Evolutionary conservation across 805 yeast species (phyloP), one percentile per base, ranked within the genome.

Genomic region (Candida bentonensis): DNA sequence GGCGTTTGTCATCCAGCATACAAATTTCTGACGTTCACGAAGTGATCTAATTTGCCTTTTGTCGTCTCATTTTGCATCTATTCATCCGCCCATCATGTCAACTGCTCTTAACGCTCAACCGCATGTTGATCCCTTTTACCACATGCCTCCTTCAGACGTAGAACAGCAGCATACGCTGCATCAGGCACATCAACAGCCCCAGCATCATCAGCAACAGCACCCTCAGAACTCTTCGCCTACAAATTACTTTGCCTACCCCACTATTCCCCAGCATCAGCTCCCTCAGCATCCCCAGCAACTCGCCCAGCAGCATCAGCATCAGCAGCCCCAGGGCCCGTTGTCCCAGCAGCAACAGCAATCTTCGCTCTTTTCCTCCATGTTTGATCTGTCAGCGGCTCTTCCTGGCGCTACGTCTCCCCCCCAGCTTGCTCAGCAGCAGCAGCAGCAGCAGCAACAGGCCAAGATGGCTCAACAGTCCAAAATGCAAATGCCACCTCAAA

Each of bases 251-350:
- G 36, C 17, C 36, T 30, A 30, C 20, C 36, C 36, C 17, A 9
- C n/a, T 11, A 9, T 17, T 15, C 44, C 30, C 21, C 40, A 22
- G 27, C 47, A 26, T 23, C 43, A 26, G 41, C 45, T 3, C 7
- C 22, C 23, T 3, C 47, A 45, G 41, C 41, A 40, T 2, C 42
- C 3, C 13, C 42, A 23, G 15, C 42, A 23, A n/a, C 44, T 4
- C 36, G 5, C 21, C 22, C 30, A 11, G 42, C 44, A 7, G 27
- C 15, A 3, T 3, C 27, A 44, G 33, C 23, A 3, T 3, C 26
- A n/a, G 28, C 23, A 4, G 4, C 43, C 28, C 33, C 46, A 44
- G 20, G 23, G 17, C 7, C 36, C 7, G 20, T 17, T 5, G 36
- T 30, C 36, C 7, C 27, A 25, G 27, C 7, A 9, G 7, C 11